Conservation (phyloP, 2,329 filamentous ascomycete genomes). For the Mollisiaceae sp. region DNA sequence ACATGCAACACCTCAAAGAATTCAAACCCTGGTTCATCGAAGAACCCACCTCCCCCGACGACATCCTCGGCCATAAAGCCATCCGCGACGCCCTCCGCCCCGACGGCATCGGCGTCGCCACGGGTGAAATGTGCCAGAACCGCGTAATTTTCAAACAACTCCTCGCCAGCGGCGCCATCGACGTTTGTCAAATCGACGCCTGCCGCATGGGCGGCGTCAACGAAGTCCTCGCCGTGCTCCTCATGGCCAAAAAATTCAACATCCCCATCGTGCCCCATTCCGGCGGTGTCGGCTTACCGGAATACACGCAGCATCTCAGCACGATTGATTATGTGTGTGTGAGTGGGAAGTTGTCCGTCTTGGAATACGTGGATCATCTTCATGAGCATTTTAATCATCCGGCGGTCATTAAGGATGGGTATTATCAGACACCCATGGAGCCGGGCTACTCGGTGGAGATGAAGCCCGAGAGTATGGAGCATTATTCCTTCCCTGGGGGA, state of each 20-base stretch:
- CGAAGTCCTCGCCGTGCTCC: slow-evolving; percentile 86
- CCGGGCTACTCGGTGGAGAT: slow-evolving; percentile 93
- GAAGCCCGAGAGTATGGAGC: slow-evolving; percentile 86
- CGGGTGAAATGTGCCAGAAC: slow-evolving; percentile 96
- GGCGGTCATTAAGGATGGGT: slow-evolving; percentile 78
- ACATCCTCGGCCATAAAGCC: slow-evolving; percentile 86
- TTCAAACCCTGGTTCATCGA: slow-evolving; percentile 96
- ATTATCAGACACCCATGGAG: slow-evolving; percentile 83
- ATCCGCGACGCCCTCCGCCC: slow-evolving; percentile 80
- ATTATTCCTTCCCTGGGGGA: slow-evolving; percentile 76
- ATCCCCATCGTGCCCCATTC: slow-evolving; percentile 89
- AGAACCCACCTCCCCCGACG: slow-evolving; percentile 89
- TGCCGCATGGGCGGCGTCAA: slow-evolving; percentile 90
- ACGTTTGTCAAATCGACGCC: slow-evolving; percentile 88
- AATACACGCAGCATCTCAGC: slow-evolving; percentile 91
- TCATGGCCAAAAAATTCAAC: slow-evolving; percentile 75
- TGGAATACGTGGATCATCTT: slow-evolving; percentile 92
- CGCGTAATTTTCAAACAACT: slow-evolving; percentile 94
- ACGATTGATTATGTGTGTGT: slow-evolving; percentile 94
- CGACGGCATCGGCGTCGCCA: slow-evolving; percentile 81
- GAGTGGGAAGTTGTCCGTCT: slow-evolving; percentile 76
- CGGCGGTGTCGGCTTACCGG: slow-evolving; percentile 86
- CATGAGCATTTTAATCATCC: slow-evolving; percentile 93
- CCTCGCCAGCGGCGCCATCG: slow-evolving; percentile 78
- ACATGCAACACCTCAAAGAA: slow-evolving; percentile 81